Conservation (phyloP, 225 moss, liverwort and hornwort species). For the Straminergon stramineum region DNA sequence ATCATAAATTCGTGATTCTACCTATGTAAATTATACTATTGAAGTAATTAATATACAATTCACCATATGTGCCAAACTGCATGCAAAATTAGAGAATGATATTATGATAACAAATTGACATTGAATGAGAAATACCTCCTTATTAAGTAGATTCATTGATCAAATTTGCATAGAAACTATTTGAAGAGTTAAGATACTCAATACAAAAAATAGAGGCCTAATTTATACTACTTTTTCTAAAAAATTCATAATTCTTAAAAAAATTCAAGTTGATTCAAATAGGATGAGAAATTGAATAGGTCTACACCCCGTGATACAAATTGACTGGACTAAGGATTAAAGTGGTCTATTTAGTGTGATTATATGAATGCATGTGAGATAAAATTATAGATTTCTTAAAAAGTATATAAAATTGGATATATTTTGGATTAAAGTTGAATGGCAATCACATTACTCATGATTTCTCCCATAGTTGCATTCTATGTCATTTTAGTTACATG, state of each 20-base stretch:
- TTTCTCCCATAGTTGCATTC: neutral
- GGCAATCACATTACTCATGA: neutral
- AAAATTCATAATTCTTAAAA: neutral
- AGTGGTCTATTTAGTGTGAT: neutral
- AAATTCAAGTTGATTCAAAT: too few relatives aligned
- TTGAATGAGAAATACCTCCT: neutral
- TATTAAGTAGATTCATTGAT: neutral
- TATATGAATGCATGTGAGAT: neutral
- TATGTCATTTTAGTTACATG: neutral
- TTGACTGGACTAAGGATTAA: neutral
- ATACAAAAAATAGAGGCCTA: neutral
- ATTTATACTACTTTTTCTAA: neutral
- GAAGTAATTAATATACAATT: too few relatives aligned
- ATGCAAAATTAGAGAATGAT: neutral
- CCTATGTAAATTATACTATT: too few relatives aligned
- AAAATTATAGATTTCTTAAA: neutral
- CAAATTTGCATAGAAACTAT: neutral
- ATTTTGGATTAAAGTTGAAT: neutral
- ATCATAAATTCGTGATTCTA: too few relatives aligned
- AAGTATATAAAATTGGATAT: neutral
- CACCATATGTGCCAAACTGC: neutral
- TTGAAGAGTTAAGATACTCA: neutral
- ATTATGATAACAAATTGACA: fast-evolving
- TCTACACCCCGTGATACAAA: neutral
- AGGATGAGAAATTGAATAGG: neutral